Evolutionary conservation across 495 filamentous ascomycete genomes (phyloP).

Genomic region (Amphirosellinia nigrospora): DNA sequence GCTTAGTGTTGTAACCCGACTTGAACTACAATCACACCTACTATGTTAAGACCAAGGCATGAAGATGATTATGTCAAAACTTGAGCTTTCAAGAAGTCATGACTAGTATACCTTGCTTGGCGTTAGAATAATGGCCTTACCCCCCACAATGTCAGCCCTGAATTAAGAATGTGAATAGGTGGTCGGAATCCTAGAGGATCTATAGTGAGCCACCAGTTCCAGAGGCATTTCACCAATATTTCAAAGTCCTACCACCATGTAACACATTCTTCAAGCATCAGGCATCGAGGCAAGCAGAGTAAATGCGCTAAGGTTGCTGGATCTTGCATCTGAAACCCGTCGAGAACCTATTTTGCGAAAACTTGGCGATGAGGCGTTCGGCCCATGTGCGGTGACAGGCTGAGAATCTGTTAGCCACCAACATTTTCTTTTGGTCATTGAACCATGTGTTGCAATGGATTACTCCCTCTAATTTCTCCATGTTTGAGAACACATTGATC

Average conservation of each 20-base stretch:
- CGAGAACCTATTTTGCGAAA: conserved; percentile 5
- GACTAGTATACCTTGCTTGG: not conserved
- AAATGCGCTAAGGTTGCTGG: not conserved
- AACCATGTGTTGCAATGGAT: not conserved
- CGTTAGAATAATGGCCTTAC: conserved; percentile 5
- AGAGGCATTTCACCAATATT: not conserved
- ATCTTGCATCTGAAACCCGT: conserved; percentile 1
- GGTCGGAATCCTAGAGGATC: conserved; percentile 22
- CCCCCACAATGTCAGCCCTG: conserved; percentile 22
- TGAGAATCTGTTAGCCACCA: not conserved
- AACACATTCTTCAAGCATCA: not conserved
- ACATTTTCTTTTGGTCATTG: conserved; percentile 11
- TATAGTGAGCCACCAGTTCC: not conserved
- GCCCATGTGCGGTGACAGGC: not conserved
- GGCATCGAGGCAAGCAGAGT: not conserved
- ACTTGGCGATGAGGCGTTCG: conserved; percentile 4
- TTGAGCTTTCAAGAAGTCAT: not conserved
- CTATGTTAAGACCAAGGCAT: not conserved
- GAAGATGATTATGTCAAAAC: not conserved
- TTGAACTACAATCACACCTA: not conserved
- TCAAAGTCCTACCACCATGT: not conserved
- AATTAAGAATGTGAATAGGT: conserved; percentile 1
- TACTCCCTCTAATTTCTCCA: not conserved
- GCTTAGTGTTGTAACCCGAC: not conserved
- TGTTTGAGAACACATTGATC: conserved; percentile 2